Conservation (phyloP, 1,284 basidiomycete genomes). For the Hortiboletus rubellus region DNA sequence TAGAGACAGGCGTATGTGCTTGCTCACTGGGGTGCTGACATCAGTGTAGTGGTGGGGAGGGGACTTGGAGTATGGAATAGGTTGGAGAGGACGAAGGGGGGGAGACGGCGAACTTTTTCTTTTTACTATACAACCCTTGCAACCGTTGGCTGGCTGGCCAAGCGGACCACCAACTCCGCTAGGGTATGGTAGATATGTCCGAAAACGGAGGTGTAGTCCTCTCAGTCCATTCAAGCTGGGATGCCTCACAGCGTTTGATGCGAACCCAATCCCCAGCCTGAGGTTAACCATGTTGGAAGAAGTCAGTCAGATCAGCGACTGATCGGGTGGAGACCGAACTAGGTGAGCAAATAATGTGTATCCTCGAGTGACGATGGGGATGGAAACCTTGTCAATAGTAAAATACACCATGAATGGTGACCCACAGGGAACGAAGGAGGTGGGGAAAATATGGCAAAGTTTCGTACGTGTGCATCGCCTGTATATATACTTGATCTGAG, state of each 20-base stretch:
- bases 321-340: background rate
- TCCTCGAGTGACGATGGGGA: no score
- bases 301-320: no score
- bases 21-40: background rate
- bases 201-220: no score
- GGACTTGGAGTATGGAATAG: no score
- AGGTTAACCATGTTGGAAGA: background rate
- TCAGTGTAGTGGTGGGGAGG: no score
- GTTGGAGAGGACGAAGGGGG: no score
- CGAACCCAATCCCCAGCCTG: no score
- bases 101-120: no score
- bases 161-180: no score
- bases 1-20: rapidly evolving
- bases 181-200: background rate
- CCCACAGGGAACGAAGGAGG: no score
- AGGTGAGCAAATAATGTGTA: background rate
- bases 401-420: background rate
- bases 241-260: background rate
- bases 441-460: background rate
- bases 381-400: background rate
- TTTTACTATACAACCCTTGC: no score
- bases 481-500: background rate
- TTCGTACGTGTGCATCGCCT: background rate
- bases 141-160: no score
- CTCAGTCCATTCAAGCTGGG: background rate